Evolutionary conservation across 306 rosid species (phyloP).

Genomic region (Casuarina glauca): DNA sequence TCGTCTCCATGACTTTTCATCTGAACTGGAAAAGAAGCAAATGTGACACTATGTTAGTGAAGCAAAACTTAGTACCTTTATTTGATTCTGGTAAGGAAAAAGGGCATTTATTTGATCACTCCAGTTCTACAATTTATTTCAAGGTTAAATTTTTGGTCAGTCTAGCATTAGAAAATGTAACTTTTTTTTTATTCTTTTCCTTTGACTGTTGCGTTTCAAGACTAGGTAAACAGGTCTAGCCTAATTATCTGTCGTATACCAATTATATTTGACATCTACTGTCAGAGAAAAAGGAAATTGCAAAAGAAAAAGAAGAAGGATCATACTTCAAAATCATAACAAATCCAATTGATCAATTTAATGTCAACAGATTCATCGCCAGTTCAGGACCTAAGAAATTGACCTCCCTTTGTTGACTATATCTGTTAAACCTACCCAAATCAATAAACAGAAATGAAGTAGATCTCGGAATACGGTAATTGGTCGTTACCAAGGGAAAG

Average conservation of each 20-base stretch:
- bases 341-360: background rate
- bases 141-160: background rate
- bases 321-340: background rate
- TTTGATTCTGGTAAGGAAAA: constrained; percentile 6
- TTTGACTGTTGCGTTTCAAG: background rate
- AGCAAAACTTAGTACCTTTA: constrained; percentile 5
- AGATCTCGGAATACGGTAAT: background rate
- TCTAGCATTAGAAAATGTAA: background rate
- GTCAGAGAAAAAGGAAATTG: background rate
- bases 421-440: background rate
- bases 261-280: background rate
- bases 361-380: background rate
- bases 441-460: background rate
- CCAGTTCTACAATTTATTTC: background rate
- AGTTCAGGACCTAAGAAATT: background rate
- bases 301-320: background rate
- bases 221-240: background rate
- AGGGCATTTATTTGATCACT: background rate
- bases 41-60: constrained; percentile 18
- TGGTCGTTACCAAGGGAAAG: background rate
- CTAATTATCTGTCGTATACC: background rate
- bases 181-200: background rate
- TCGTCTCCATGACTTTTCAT: constrained; percentile 80
- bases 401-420: background rate
- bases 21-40: constrained; percentile 63